Conservation (phyloP, 2,329 filamentous ascomycete genomes). For the Botrytis porri region DNA sequence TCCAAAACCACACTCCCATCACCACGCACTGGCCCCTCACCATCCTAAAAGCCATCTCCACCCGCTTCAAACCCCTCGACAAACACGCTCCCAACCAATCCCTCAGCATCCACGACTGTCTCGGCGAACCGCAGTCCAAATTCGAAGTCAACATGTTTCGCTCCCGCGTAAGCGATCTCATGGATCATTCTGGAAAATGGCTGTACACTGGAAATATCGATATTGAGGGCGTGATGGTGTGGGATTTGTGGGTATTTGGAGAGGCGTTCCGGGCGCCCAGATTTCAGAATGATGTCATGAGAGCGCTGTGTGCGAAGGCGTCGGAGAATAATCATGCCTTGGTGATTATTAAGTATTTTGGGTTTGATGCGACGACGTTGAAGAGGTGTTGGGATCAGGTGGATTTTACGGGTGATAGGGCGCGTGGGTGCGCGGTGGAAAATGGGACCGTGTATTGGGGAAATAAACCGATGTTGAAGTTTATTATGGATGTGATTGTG, state of each 20-base stretch:
- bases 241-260: not conserved
- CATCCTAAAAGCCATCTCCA: not conserved
- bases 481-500: constrained; percentile 17
- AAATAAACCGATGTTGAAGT: constrained; percentile 18
- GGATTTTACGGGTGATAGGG: not conserved
- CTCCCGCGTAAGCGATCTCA: not conserved
- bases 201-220: not conserved
- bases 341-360: not conserved
- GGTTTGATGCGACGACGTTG: not conserved
- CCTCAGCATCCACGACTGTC: not conserved
- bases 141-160: not conserved
- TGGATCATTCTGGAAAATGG: not conserved
- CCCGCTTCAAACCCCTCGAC: not conserved
- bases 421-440: not conserved
- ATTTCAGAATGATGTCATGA: not conserved
- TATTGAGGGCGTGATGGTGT: not conserved
- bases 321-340: not conserved
- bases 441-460: not conserved
- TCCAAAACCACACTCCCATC: not conserved
- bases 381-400: not conserved
- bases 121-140: not conserved
- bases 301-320: not conserved
- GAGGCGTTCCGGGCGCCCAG: not conserved
- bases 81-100: not conserved
- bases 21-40: not conserved